Base-by-base conservation (phyloP, 1,284 basidiomycete genomes). In the Boletus sp. region DNA sequence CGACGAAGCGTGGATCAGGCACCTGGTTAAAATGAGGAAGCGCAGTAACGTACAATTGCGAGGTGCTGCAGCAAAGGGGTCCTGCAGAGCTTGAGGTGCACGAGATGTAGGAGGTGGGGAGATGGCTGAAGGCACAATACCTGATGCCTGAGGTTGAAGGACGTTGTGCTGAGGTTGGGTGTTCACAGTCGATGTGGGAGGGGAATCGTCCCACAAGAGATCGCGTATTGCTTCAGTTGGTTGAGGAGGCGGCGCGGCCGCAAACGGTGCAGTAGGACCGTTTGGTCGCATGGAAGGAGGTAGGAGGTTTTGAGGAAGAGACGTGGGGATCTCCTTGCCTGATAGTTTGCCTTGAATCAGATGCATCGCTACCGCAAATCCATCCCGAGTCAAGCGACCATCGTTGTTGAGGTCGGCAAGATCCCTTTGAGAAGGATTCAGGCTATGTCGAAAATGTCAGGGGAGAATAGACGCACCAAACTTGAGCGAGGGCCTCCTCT, bases 281-380 rank as follows among this genome's bases (percentile, higher is more conserved):
- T 62, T 64, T 13, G 62, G 44, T 30, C 88, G 82, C 74, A 85
- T 76, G 2, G 83, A 80, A 0, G 94, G 94, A 5, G 96, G 95
- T 9, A 97, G 68, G 36, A 99, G 75, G 30, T 81, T 79, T 20
- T 67, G 64, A 1, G 94, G 92, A 14, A 99, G 75, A 20, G 72
- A 68, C 0, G 74, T 53, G 0, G 96, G 96, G 20, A 95, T 69
- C 1, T 90, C 84, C 53, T 82, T 83, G n/a, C 95, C 95, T 2
- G 81, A 77, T 2, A 98, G 72, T 65, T 88, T 93, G 57, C 80
- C 79, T 67, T 93, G 91, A 62, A 99, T 98, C 40, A 99, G 78
- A 68, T 95, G 82, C 85, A 97, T 87, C 3, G 94, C 96, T 35
- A 99, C 88, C 3, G 96, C 95, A 67, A 99, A 99, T 23, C 94